phyloP scores from a whole-genome alignment of 495 filamentous ascomycete species.

The Viridothelium virens region DNA sequence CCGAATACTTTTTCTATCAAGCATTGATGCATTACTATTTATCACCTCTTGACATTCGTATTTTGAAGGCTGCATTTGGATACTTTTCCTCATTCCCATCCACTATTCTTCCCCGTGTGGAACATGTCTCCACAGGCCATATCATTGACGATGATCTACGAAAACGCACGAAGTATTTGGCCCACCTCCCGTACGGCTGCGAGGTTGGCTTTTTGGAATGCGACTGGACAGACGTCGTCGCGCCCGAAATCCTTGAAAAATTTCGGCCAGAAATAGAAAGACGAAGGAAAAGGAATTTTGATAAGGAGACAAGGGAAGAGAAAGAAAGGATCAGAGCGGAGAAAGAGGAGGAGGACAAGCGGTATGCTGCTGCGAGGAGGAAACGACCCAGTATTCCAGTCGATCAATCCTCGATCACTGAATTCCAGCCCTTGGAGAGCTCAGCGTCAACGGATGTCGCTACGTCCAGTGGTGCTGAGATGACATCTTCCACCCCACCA shows the following conservation, averaged over 20 bases:
- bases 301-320: slow-evolving; percentile 85
- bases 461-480: slow-evolving; percentile 37
- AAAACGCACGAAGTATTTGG: slow-evolving; percentile 80
- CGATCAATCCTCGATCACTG: slow-evolving; percentile 29
- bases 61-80: slow-evolving; percentile 83
- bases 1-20: slow-evolving; percentile 79
- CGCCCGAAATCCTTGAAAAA: slow-evolving; percentile 59
- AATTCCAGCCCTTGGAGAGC: slow-evolving; percentile 58
- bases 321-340: slow-evolving; percentile 84
- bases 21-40: slow-evolving; percentile 85
- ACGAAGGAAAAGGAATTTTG: slow-evolving; percentile 67
- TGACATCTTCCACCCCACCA: slow-evolving; percentile 50
- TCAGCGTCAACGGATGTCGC: slow-evolving; percentile 38
- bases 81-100: slow-evolving; percentile 77
- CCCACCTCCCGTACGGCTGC: slow-evolving; percentile 85
- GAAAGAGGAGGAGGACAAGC: slow-evolving; percentile 57
- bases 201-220: slow-evolving; percentile 93
- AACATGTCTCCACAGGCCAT: slow-evolving; percentile 85
- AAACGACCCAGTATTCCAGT: slow-evolving; percentile 29
- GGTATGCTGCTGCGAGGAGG: slow-evolving; percentile 31
- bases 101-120: slow-evolving; percentile 81
- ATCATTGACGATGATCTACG: slow-evolving; percentile 84
- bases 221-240: slow-evolving; percentile 89
- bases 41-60: slow-evolving; percentile 89
- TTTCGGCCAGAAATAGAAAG: slow-evolving; percentile 73